Percentiles rank a stretch among this genome's conserved stretches.
phyloP scores from a whole-genome alignment of 2,329 filamentous ascomycete genomes.

The Mollisia scopiformis region DNA sequence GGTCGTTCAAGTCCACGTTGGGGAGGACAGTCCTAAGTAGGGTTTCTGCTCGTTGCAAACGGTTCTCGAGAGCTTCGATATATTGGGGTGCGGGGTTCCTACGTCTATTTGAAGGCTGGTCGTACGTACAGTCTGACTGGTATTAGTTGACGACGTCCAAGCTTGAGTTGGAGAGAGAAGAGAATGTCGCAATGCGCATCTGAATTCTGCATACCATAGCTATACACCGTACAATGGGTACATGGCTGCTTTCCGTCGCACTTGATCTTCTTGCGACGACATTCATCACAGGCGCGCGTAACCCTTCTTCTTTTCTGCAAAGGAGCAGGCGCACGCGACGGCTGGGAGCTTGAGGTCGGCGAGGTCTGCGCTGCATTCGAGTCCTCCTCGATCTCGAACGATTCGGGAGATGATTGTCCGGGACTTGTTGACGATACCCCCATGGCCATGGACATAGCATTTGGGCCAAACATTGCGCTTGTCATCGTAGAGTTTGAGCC shows the following conservation, averaged over 20 bases:
- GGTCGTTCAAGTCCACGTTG: constrained; percentile 75
- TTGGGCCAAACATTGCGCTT: constrained; percentile 22
- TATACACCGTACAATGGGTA: constrained; percentile 97
- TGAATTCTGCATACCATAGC: constrained; percentile 77
- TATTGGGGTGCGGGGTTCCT: constrained; percentile 75
- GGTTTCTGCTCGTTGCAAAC: constrained; percentile 70
- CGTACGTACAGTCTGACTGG: constrained; percentile 69
- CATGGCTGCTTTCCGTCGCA: constrained; percentile 86
- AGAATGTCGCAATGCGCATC: neutral
- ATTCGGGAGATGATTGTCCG: constrained; percentile 30
- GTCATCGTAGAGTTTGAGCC: constrained; percentile 12
- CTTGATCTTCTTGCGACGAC: constrained; percentile 84
- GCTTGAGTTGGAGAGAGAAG: neutral
- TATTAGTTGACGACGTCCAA: constrained; percentile 12
- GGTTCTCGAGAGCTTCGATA: constrained; percentile 70
- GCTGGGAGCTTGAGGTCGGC: constrained; percentile 22
- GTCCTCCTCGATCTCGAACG: constrained; percentile 33
- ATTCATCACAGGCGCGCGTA: constrained; percentile 81
- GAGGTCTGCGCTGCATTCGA: constrained; percentile 23
- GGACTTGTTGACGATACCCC: constrained; percentile 22
- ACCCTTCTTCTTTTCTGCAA: constrained; percentile 79
- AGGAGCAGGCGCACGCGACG: constrained; percentile 42
- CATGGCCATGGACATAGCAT: constrained; percentile 21
- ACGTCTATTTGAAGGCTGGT: constrained; percentile 75
- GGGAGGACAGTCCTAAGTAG: constrained; percentile 65